Percentiles rank a stretch among this genome's conserved stretches.
Conservation (phyloP, 208 protist genomes). For the Leishmania braziliensis region DNA sequence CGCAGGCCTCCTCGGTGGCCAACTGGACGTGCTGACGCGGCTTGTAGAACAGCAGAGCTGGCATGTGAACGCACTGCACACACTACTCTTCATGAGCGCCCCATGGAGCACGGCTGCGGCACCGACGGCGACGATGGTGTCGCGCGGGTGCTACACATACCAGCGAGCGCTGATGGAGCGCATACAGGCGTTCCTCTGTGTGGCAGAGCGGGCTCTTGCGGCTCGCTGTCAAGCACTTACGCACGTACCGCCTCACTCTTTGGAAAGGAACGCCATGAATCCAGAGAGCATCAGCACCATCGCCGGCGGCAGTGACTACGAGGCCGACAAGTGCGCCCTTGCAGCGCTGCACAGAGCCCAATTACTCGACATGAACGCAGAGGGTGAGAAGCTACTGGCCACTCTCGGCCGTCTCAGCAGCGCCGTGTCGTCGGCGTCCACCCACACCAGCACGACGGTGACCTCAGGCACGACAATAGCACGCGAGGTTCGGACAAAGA, state of each 20-base stretch:
- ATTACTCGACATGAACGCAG: constrained; percentile 5
- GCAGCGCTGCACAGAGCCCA: constrained; percentile 3
- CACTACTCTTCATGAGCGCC: constrained; percentile 50
- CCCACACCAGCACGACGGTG: background rate
- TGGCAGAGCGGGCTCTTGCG: constrained; percentile 15
- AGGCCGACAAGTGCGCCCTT: background rate
- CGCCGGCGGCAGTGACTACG: background rate
- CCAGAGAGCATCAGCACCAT: background rate
- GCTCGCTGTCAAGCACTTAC: background rate
- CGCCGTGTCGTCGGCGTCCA: background rate
- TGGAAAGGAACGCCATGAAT: background rate
- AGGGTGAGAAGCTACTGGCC: constrained; percentile 1
- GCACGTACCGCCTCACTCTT: background rate
- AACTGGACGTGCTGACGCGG: constrained; percentile 60
- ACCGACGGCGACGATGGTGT: background rate
- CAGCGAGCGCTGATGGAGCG: constrained; percentile 21
- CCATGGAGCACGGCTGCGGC: constrained; percentile 23
- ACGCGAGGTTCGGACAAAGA: too few species aligned
- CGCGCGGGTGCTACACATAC: constrained; percentile 25
- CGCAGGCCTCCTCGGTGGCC: constrained; percentile 61
- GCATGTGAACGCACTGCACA: constrained; percentile 61
- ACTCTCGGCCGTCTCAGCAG: constrained; percentile 1
- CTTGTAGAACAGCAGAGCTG: constrained; percentile 69
- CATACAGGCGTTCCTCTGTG: constrained; percentile 16
- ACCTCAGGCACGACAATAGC: background rate